Evolutionary conservation across 768 basidiomycete genomes (phyloP), one percentile per base, ranked within the genome.

Genomic region (Tylopilus rubrobrunneus): DNA sequence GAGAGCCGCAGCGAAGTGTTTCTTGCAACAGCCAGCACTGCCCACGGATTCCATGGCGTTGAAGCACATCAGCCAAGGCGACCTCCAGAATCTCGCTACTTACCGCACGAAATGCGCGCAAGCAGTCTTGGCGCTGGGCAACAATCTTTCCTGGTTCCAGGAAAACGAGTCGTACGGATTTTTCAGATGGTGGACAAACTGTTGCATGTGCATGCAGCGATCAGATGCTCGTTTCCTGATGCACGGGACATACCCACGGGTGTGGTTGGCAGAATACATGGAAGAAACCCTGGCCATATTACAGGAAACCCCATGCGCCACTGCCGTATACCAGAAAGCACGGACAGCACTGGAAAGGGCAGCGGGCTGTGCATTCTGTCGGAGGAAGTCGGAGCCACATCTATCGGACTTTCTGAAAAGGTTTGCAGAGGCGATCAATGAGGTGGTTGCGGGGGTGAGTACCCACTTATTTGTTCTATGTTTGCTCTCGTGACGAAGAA

Each of bases 201-300:
- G 65, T 33, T 69, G 67, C 41, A 48, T 45, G 53, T 67, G 66
- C 40, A 19, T 34, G 10, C 60, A 56, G 23, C 66, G 60, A 39
- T 57, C 53, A 10, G 65, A 67, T 14, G 6, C 48, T 7, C 66
- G 62, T 15, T 69, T 62, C 57, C 14, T 69, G 53, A 55, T 62
- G 46, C 57, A 69, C 36, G 57, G 62, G 8, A 41, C 56, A 7
- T 67, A 37, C 36, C 62, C 67, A n/a, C 57, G 67, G 49, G 60
- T 56, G 34, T 68, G 69, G 69, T 71, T 60, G 69, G 66, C 48
- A 7, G 67, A 64, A 42, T 69, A 69, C 50, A 65, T 68, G 6
- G 34, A 34, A 34, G 34, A 34, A 14, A 34, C 34, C 34, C 11
- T 34, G 67, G 66, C 34, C 10, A 48, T 44, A 40, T 33, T 71